Evolutionary conservation across 2,329 filamentous ascomycete genomes (phyloP), one percentile per base, ranked within the genome.

Genomic region (Aspergillus quadrilineatus): DNA sequence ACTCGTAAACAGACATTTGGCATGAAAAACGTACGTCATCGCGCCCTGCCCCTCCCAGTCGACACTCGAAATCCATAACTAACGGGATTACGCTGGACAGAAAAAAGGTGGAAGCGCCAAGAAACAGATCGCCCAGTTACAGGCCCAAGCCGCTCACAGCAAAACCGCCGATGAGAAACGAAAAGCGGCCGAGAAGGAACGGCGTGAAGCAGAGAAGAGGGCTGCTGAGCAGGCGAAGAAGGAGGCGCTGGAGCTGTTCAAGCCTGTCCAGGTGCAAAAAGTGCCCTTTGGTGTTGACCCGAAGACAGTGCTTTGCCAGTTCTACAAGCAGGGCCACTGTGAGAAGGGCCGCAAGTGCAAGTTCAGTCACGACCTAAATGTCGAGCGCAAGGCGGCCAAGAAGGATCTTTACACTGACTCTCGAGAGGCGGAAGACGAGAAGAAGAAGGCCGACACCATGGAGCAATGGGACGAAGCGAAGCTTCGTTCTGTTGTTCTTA

Each of bases 321-420:
- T 97, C 75, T 97, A 85, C 84, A 97, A 97, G 76, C 96, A 97
- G 77, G 94, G 94, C 34, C 88, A 91, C 70, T 99, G 94, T 71
- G 94, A 99, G 65, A 99, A 99, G 82, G 94, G 90, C 57, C 90
- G 85, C 75, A 97, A 96, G 80, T 99, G 94, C 84, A 99, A 97
- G 78, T 99, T 99, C 77, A 89, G 90, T 51, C 94, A 99, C 78
- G 93, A 99, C 71, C 77, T 92, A 60, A 85, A 89, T 32, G 80
- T 97, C 39, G 94, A 96, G 77, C 86, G 94, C 64, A 97, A 96
- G 82, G 86, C 88, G 6, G 89, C 92, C 71, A 99, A 99, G 84
- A 92, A 82, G 78, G 90, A 90, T 73, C 74, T 99, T 62, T 99
- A 99, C 76, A 87, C 88, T 57, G 94, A 99, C 72, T 87, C 82